Evolutionary conservation across 2,329 filamentous ascomycete species (phyloP), one percentile per base, ranked within the genome.

Genomic region (Arachnomyces sp.): DNA sequence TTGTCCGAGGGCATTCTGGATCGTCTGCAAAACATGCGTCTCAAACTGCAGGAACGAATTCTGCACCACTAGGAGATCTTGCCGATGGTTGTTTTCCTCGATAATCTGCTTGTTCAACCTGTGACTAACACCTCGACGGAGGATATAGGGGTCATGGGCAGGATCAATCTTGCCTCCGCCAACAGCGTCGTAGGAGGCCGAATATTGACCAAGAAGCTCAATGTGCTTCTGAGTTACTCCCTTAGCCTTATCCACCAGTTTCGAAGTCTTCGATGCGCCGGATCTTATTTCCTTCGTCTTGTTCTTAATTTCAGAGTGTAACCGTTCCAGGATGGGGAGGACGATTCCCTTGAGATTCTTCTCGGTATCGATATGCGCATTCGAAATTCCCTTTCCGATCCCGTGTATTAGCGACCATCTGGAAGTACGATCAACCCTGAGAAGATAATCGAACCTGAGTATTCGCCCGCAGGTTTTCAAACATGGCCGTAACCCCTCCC

Each of bases 231-330:
- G 90, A 0, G 90, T 95, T 5, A 68, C 71, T 52, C 80, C 79
- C 45, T 90, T 84, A 7, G 86, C 81, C 70, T 94, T 95, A 46
- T 95, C 87, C 15, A 98, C 88, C 37, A 86, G 80, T 69, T 96
- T 98, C 50, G 85, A 80, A 12, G 82, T 78, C 71, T 93, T 95
- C 45, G 80, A 77, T 15, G 85, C 86, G 7, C 90, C 89, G 46
- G 80, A 75, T 32, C 77, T 74, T 36, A 98, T 75, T 66, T 95
- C 89, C 72, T 96, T 96, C 48, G 78, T 75, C 72, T 96, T 96
- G 69, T 84, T 81, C 75, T 96, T 98, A 72, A 98, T 92, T 63
- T 96, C 92, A 61, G 86, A 82, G 69, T 96, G 89, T 36, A 98
- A 73, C 38, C 88, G 84, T 54, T 93, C 86, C 57, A 98, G 82